Conservation (phyloP, 2,329 filamentous ascomycete genomes). For the Capronia coronata region DNA sequence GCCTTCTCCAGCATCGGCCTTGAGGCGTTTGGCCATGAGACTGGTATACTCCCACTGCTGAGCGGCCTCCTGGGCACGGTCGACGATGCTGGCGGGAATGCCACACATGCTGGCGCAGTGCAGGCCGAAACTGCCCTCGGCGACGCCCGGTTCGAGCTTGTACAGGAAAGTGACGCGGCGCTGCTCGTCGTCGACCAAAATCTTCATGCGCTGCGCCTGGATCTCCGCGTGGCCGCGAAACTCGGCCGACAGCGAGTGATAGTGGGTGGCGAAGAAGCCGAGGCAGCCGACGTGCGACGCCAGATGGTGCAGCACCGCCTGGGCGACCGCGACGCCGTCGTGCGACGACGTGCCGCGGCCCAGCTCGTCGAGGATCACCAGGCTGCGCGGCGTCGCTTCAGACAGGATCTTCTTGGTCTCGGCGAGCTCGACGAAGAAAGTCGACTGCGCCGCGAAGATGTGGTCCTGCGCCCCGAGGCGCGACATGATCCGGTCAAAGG, state of each 20-base stretch:
- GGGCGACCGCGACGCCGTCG: slow-evolving; percentile 91
- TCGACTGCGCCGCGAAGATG: slow-evolving; percentile 95
- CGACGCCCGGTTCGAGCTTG: slow-evolving; percentile 85
- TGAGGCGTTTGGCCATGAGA: slow-evolving; percentile 73
- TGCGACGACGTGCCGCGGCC: slow-evolving; percentile 92
- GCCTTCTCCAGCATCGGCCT: slow-evolving; percentile 50
- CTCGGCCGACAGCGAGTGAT: slow-evolving; percentile 86
- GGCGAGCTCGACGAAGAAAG: slow-evolving; percentile 94
- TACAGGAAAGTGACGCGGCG: slow-evolving; percentile 94
- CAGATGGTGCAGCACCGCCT: slow-evolving; percentile 93
- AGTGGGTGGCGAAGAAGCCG: slow-evolving; percentile 97
- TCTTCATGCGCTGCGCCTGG: slow-evolving; percentile 80
- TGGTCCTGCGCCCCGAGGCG: slow-evolving; percentile 96
- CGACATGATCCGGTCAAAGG: slow-evolving; percentile 97
- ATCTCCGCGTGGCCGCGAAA: slow-evolving; percentile 88
- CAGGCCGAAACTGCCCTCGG: slow-evolving; percentile 97
- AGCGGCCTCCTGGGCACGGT: slow-evolving; percentile 80
- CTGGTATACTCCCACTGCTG: slow-evolving; percentile 94
- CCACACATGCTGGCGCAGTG: slow-evolving; percentile 98
- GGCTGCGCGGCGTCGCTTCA: slow-evolving; percentile 84
- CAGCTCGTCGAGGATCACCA: slow-evolving; percentile 94
- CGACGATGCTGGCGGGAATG: slow-evolving; percentile 74
- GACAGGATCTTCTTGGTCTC: slow-evolving; percentile 97
- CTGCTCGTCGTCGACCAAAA: slow-evolving; percentile 78
- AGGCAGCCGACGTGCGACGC: slow-evolving; percentile 87